Base-by-base conservation (phyloP, 495 filamentous ascomycete species). In the Neurospora discreta region DNA sequence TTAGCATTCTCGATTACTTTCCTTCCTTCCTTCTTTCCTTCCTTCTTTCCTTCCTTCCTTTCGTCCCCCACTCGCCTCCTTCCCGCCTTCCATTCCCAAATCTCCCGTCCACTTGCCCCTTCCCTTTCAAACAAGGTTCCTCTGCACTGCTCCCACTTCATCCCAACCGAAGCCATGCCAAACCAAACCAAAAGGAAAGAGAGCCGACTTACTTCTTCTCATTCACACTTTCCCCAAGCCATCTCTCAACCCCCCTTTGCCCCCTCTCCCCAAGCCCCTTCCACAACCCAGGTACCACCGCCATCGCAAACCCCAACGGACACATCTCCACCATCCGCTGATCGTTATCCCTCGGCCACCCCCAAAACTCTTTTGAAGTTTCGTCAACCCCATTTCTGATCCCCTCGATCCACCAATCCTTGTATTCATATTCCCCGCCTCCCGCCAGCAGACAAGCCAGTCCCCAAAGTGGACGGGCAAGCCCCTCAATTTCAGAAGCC, bases 281-380 rank as follows among this genome's bases (percentile, higher is more conserved):
- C 91, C 91, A 94, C 71, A 94, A 89, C 72, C 83, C 81, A 23
- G 88, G 85, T 16, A 87, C 89, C 44, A 91, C 87, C 18, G 87
- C 89, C 72, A 92, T 78, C 41, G 89, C 85, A 71, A 86, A 92
- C 0, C 84, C 84, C 77, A 93, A 84, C 15, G 91, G 91, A 75
- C 90, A 93, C 86, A 93, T 92, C 78, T 93, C 92, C 23, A 93
- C 91, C 90, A 93, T 93, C n/a, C 91, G 83, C 83, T 93, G 91
- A 74, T 93, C 91, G 70, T 88, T 86, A 76, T 92, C 90, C 73
- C 89, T 84, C 70, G 90, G 88, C 43, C 86, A 86, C 6, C 91
- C 91, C 90, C 91, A 94, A 75, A 88, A 93, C 81, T 93, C 91
- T 0, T 85, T 81, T 11, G 39, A 39, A 39, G 39, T 11, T 73